Evolutionary conservation across 116 monocot species (phyloP).

Genomic region (Papilionanthe hybrid): DNA sequence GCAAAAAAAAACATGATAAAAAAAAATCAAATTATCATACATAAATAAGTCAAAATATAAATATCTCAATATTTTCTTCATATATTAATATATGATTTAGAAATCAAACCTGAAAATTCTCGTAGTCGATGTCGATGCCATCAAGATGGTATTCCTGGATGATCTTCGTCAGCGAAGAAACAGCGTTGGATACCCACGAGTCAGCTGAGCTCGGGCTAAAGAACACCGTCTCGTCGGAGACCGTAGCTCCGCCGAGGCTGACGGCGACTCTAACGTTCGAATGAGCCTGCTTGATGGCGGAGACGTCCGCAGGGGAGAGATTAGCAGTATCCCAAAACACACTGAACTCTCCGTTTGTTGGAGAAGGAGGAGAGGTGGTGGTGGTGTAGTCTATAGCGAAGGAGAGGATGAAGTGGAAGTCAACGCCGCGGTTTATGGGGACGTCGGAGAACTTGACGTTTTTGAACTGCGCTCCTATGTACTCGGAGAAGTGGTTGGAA

Average conservation of each 20-base stretch:
- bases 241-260: slow-evolving; percentile 39
- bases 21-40: too few relatives aligned
- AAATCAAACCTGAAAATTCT: slow-evolving; percentile 22
- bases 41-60: too few relatives aligned
- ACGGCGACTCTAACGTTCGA: slow-evolving; percentile 34
- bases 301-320: slow-evolving; percentile 13
- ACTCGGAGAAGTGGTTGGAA: slow-evolving; percentile 4
- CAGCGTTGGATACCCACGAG: slow-evolving; percentile 44
- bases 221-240: neutral
- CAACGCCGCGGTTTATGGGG: slow-evolving; percentile 23
- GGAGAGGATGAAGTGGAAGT: slow-evolving; percentile 32
- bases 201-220: slow-evolving; percentile 23
- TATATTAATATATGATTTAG: too few relatives aligned
- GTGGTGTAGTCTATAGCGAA: slow-evolving; percentile 27
- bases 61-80: too few relatives aligned
- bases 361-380: neutral
- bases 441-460: slow-evolving; percentile 21
- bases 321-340: slow-evolving; percentile 22
- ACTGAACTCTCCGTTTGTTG: slow-evolving; percentile 28
- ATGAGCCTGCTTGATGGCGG: slow-evolving; percentile 21
- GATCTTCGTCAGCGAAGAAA: slow-evolving; percentile 36
- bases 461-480: slow-evolving; percentile 14
- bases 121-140: slow-evolving; percentile 45
- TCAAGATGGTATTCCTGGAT: slow-evolving; percentile 31
- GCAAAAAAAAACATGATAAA: too few relatives aligned